Conservation (phyloP, 2,329 filamentous ascomycete species). For the Scedosporium apiospermum region DNA sequence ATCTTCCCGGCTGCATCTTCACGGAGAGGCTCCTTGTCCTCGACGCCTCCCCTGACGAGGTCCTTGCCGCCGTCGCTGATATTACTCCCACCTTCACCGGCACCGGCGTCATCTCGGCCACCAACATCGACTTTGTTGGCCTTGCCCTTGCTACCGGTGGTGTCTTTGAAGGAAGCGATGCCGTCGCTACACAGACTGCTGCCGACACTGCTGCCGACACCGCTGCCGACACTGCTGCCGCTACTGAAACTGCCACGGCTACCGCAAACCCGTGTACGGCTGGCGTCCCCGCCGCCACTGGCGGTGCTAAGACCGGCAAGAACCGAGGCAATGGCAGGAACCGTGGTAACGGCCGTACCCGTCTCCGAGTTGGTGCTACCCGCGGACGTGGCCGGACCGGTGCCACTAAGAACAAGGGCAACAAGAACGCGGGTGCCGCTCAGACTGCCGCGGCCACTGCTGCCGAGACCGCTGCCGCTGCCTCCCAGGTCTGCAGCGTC, state of each 20-base stretch:
- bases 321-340: not conserved
- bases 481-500: slow-evolving; percentile 5
- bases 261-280: not conserved
- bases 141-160: slow-evolving; percentile 12
- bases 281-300: not conserved
- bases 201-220: slow-evolving; percentile 2
- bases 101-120: slow-evolving; percentile 19
- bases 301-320: slow-evolving; percentile 4
- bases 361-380: not conserved
- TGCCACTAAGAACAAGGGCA: not conserved
- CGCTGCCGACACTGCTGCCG: slow-evolving; percentile 3
- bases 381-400: not conserved
- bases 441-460: not conserved
- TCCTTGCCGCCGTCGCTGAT: slow-evolving; percentile 35
- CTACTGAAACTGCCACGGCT: slow-evolving; percentile 2
- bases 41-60: slow-evolving; percentile 42
- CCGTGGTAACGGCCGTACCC: not conserved
- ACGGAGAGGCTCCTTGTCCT: slow-evolving; percentile 40
- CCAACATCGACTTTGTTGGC: slow-evolving; percentile 16
- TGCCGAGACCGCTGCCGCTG: not conserved
- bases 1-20: slow-evolving; percentile 45
- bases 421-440: not conserved
- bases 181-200: slow-evolving; percentile 5
- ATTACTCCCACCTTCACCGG: slow-evolving; percentile 22
- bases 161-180: not conserved